These are phyloP conservation scores for Penicillium sp. DNA, from an alignment of 2,329 filamentous ascomycete species.

Conservation along the genomic window DNA sequence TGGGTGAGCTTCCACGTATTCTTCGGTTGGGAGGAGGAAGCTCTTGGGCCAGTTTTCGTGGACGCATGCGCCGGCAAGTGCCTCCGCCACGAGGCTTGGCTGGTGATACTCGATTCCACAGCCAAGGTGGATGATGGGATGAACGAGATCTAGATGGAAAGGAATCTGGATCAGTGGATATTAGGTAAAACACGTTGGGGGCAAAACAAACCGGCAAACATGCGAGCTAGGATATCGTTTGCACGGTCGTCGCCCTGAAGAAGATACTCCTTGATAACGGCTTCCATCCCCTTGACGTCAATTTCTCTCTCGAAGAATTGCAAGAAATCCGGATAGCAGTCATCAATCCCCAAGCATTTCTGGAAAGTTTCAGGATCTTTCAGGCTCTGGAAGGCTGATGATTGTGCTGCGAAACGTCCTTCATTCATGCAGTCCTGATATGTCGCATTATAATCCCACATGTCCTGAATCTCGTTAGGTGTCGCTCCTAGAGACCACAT, in stretches of 20 bases:
- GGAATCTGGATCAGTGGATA: not conserved
- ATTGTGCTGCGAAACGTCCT: not conserved
- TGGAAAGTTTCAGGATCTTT: not conserved
- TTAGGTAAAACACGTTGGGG: too few species aligned
- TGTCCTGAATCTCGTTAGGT: slow-evolving; percentile 18
- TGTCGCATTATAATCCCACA: slow-evolving; percentile 20
- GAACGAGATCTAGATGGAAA: slow-evolving; percentile 2
- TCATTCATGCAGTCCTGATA: slow-evolving; percentile 13
- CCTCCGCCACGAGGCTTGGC: slow-evolving; percentile 10
- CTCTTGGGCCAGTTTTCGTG: slow-evolving; percentile 5
- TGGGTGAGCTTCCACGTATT: not conserved
- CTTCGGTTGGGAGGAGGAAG: not conserved
- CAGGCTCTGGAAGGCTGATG: not conserved
- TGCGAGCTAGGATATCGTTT: slow-evolving; percentile 16
- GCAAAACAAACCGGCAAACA: not conserved
- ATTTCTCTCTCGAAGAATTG: slow-evolving; percentile 24
- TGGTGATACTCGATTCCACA: slow-evolving; percentile 11
- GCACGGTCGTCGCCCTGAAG: slow-evolving; percentile 15
- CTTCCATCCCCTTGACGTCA: slow-evolving; percentile 10
- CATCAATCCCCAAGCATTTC: not conserved
- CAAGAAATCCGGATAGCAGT: slow-evolving; percentile 15
- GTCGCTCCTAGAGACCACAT: slow-evolving; percentile 23
- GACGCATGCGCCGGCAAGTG: slow-evolving; percentile 6
- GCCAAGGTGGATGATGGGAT: slow-evolving; percentile 13
- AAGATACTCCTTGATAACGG: slow-evolving; percentile 23